Evolutionary conservation across 805 yeast genomes (phyloP), one percentile per base, ranked within the genome.

Genomic region (Ogataea nonfermentans): DNA sequence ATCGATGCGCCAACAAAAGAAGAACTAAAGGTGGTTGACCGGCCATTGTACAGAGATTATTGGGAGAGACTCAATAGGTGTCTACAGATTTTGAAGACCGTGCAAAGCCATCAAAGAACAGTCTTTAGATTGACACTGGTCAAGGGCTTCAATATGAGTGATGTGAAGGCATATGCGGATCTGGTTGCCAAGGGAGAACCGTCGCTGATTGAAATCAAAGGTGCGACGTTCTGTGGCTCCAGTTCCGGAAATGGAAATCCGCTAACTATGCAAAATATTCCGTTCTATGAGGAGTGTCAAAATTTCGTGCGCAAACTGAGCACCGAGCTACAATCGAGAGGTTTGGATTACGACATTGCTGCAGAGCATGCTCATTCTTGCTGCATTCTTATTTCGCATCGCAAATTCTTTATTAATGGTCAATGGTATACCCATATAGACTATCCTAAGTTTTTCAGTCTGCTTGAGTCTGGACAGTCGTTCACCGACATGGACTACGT

Each of bases 351-450:
- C 56, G 95, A 79, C 32, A 69, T 89, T 43, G 96, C 96, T 9
- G 95, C 96, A 0, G 96, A 90, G 61, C 97, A 89, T 61, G 95
- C 96, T 0, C 97, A 89, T 59, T 84, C 95, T 2, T 90, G 96
- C 65, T 90, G 96, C 67, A 83, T 90, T 13, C 68, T 89, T 49
- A 77, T 90, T 52, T 96, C 95, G 0, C 83, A 82, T 48, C 70
- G 68, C 27, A 78, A 79, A 53, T 89, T 88, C 70, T 70, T 76
- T 47, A 79, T 80, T 42, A 63, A 83, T 56, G 81, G 74, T 24
- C 76, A 73, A 49, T 89, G 97, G 97, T 74, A 78, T 60, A 89
- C 97, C 1, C 96, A 89, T 59, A 89, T 89, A 39, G 84, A 89
- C 61, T 90, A 89, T 58, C 74, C 77, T 4, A 78, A 67, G 44